phyloP scores from a whole-genome alignment of 2,329 filamentous ascomycete species.

The Trichocomaceae sp. region DNA sequence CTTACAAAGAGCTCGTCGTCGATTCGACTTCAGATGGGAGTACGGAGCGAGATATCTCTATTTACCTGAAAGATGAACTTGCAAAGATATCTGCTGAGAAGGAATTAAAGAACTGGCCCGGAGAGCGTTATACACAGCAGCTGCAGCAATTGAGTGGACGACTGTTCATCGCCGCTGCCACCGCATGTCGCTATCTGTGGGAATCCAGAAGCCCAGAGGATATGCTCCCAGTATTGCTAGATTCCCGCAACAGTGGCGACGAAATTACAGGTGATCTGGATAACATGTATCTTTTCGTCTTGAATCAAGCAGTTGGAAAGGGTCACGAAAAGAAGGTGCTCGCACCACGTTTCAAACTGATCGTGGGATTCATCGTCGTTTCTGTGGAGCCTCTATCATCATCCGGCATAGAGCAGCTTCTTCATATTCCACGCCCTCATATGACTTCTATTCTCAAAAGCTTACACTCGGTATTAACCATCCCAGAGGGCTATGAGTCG shows the following conservation, averaged over 20 bases:
- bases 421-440: not conserved
- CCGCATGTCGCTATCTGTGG: slow-evolving; percentile 22
- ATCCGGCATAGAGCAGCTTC: not conserved
- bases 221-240: not conserved
- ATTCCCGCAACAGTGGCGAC: not conserved
- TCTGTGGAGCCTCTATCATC: not conserved
- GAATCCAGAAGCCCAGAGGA: not conserved
- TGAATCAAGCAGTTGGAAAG: not conserved
- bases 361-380: not conserved
- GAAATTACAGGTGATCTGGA: not conserved
- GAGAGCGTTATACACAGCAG: slow-evolving; percentile 15
- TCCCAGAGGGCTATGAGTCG: slow-evolving; percentile 10
- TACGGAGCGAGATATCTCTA: slow-evolving; percentile 20
- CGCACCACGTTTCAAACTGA: not conserved
- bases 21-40: slow-evolving; percentile 19
- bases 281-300: slow-evolving; percentile 11
- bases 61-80: slow-evolving; percentile 20
- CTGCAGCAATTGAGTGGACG: slow-evolving; percentile 21
- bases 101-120: slow-evolving; percentile 20
- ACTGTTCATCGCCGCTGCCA: slow-evolving; percentile 15
- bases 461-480: slow-evolving; percentile 19
- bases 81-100: slow-evolving; percentile 3
- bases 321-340: not conserved
- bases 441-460: not conserved
- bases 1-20: slow-evolving; percentile 19